These are phyloP conservation scores for Xylaria palmicola DNA, from an alignment of 495 filamentous ascomycete genomes.

Conservation along the genomic window DNA sequence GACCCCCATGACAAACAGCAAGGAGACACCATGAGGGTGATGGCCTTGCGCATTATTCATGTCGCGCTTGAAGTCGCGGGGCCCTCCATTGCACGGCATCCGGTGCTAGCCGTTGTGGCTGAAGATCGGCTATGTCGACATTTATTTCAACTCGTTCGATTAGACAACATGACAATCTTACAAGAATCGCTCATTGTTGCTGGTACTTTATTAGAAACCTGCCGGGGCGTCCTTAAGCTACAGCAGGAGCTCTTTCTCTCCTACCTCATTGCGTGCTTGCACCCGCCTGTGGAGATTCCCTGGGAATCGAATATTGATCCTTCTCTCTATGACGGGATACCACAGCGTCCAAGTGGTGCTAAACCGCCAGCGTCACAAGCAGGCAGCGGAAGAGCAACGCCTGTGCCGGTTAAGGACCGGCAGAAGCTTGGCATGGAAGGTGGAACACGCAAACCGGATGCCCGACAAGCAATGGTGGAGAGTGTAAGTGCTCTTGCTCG, in stretches of 20 bases:
- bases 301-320: slow-evolving; percentile 88
- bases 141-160: slow-evolving; percentile 94
- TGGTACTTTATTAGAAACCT: slow-evolving; percentile 86
- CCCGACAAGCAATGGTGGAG: slow-evolving; percentile 97
- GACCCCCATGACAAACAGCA: slow-evolving; percentile 91
- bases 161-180: slow-evolving; percentile 90
- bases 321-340: slow-evolving; percentile 87
- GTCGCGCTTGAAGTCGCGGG: slow-evolving; percentile 96
- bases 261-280: slow-evolving; percentile 90
- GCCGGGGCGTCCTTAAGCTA: slow-evolving; percentile 86
- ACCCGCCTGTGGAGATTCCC: slow-evolving; percentile 89
- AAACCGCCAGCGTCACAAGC: slow-evolving; percentile 77
- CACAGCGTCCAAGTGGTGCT: slow-evolving; percentile 80
- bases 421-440: slow-evolving; percentile 94
- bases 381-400: slow-evolving; percentile 82
- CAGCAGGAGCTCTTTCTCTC: slow-evolving; percentile 97
- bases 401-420: slow-evolving; percentile 89
- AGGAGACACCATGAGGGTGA: slow-evolving; percentile 92
- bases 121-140: slow-evolving; percentile 93
- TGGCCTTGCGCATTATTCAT: slow-evolving; percentile 96
- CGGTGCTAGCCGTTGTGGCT: slow-evolving; percentile 80
- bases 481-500: slow-evolving; percentile 86
- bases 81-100: slow-evolving; percentile 91
- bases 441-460: slow-evolving; percentile 85
- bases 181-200: slow-evolving; percentile 90